phyloP scores from a whole-genome alignment of 139 green algal genomes.

The Haematococcus lacustris region DNA sequence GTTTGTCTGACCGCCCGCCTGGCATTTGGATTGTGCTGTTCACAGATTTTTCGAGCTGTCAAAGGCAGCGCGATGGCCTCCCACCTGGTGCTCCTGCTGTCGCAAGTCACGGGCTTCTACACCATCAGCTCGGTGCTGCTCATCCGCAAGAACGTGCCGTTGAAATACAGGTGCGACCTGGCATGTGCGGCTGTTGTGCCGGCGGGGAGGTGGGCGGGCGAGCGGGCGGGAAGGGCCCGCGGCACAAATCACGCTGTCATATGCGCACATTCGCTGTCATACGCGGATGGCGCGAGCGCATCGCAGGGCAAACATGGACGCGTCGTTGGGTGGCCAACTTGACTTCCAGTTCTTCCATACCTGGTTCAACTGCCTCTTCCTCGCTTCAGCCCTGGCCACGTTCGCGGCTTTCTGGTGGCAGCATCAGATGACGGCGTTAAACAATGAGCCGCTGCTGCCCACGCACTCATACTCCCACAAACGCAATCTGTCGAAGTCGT shows the following conservation, averaged over 20 bases:
- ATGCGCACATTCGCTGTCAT: no score
- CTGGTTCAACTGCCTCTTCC: constrained; percentile 62
- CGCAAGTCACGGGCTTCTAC: constrained; percentile 74
- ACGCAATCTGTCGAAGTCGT: no score
- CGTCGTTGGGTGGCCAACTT: constrained; percentile 66
- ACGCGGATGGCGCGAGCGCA: no score
- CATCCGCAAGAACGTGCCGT: constrained; percentile 70
- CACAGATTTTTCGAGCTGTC: constrained; percentile 54
- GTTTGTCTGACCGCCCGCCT: no score
- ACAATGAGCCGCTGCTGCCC: not conserved
- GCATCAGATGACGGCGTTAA: not conserved
- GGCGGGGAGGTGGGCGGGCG: no score
- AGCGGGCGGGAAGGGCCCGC: no score
- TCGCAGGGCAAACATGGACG: constrained; percentile 44
- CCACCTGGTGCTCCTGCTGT: constrained; percentile 64
- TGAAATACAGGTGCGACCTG: constrained; percentile 46
- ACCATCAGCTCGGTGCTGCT: constrained; percentile 75
- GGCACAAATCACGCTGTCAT: no score
- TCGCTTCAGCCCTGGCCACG: constrained; percentile 41
- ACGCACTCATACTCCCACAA: no score
- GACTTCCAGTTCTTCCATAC: constrained; percentile 81
- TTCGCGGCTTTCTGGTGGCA: constrained; percentile 33
- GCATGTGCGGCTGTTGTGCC: no score
- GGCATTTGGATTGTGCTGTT: no score
- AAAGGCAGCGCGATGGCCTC: constrained; percentile 32